These are phyloP conservation scores for Mytilinidion resinicola DNA, from an alignment of 495 filamentous ascomycete species.

Conservation along the genomic window DNA sequence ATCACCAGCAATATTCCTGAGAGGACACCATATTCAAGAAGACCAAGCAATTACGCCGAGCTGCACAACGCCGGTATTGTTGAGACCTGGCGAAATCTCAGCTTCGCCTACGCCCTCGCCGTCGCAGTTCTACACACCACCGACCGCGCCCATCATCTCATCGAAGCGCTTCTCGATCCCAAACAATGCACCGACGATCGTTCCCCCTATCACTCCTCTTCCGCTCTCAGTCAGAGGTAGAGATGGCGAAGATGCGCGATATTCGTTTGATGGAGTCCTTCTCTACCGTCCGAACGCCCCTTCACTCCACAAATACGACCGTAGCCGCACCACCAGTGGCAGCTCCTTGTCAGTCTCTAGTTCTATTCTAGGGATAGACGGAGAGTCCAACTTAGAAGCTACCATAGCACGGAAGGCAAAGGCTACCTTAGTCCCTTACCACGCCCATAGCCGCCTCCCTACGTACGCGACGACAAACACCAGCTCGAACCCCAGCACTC, in stretches of 20 bases:
- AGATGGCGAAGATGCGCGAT: conserved; percentile 9
- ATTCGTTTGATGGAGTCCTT: conserved; percentile 5
- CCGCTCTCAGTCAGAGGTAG: conserved; percentile 2
- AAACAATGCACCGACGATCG: not conserved
- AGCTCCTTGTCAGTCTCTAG: conserved; percentile 1
- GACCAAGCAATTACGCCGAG: no score
- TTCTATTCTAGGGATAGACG: not conserved
- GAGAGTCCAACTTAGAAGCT: not conserved
- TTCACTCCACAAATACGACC: conserved; percentile 17
- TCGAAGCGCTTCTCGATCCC: not conserved
- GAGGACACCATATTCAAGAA: no score
- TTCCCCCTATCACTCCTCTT: not conserved
- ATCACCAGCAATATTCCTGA: no score
- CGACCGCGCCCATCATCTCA: not conserved
- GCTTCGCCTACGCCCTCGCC: not conserved
- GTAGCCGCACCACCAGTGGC: conserved; percentile 8
- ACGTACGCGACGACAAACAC: not conserved
- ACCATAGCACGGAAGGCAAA: no score
- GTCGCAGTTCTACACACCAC: not conserved
- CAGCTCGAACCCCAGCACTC: not conserved
- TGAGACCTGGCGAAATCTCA: not conserved
- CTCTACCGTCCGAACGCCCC: conserved; percentile 8
- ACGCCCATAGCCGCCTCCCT: no score
- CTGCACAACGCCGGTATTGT: no score
- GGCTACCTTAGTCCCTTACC: no score